phyloP scores from a whole-genome alignment of 192 early-diverging fungal genomes.

The Phlyctochytrium arcticum region DNA sequence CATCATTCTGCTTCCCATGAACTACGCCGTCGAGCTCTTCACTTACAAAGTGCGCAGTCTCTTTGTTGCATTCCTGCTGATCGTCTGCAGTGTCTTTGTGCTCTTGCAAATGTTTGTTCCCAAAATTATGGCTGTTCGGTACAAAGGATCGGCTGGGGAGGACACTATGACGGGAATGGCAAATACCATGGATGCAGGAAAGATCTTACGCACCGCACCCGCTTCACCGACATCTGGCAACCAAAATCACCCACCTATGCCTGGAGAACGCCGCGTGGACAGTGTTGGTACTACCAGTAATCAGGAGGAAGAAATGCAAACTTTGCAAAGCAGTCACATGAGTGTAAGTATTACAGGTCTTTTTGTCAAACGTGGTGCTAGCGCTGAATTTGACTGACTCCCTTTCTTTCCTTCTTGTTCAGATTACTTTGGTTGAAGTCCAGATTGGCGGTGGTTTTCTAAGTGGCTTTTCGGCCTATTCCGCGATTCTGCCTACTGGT shows the following conservation, averaged over 20 bases:
- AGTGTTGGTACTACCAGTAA: not conserved
- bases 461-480: conserved; percentile 4
- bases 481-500: not conserved
- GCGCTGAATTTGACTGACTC: not conserved
- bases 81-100: conserved; percentile 2
- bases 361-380: not conserved
- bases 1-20: conserved; percentile 11
- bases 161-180: not conserved
- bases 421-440: conserved; percentile 6
- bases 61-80: conserved; percentile 9
- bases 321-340: not conserved
- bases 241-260: not conserved
- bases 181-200: not conserved
- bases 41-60: conserved; percentile 4
- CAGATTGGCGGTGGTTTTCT: conserved; percentile 8
- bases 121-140: conserved; percentile 1
- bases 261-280: not conserved
- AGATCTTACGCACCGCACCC: not conserved
- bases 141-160: not conserved
- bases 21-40: conserved; percentile 7
- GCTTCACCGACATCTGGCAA: not conserved
- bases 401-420: not conserved
- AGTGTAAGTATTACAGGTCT: too few species aligned
- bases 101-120: not conserved
- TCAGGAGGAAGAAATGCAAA: not conserved